Base-by-base conservation (phyloP, 371 early-diverging fungal species). In the Mortierella sp. region DNA sequence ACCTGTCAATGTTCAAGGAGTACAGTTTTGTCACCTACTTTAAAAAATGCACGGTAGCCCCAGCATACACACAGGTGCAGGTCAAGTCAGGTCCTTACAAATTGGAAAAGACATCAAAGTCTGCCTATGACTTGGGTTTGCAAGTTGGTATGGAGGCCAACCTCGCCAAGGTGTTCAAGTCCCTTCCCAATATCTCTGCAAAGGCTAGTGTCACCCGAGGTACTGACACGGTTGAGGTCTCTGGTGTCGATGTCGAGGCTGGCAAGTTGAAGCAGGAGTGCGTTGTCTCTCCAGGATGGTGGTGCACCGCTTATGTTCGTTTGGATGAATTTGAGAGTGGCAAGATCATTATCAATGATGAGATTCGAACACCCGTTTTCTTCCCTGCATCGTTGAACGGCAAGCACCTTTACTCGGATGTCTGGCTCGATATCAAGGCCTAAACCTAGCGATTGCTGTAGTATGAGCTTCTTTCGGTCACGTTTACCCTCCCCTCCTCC, bases 21-120 rank as follows among this genome's bases (percentile, higher is more conserved):
- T 68, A 68, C 44, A n/a, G 43, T 1, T 68, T 68, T 68, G 69
- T 57, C 56, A 43, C 69, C 62, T 68, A 68, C 43, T 68, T 68
- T 50, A 48, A 68, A 25, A 57, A 3, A n/a, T 68, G 69, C 48
- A 0, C 14, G 43, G 18, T 57, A 12, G 43, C 15, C 30, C 69
- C 69, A 26, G 47, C 57, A 21, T 68, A 57, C 57, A 48, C 57
- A 7, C 69, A 62, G 62, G 57, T 57, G 21, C 69, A 68, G 43
- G 62, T 68, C 69, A 68, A 68, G 57, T 62, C 62, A 18, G 69
- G 69, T 25, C 69, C 69, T 23, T 58, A 58, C 69, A 43, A 46
- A 25, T 29, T 46, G 30, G 30, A 62, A n/a, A 68, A 45, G 46
- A 68, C 68, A 16, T 46, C 61, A 18, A 68, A 66, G 50, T 5